These are phyloP conservation scores for Phytopythium sindhum DNA, from an alignment of 352 stramenopile species.

Conservation along the genomic window DNA sequence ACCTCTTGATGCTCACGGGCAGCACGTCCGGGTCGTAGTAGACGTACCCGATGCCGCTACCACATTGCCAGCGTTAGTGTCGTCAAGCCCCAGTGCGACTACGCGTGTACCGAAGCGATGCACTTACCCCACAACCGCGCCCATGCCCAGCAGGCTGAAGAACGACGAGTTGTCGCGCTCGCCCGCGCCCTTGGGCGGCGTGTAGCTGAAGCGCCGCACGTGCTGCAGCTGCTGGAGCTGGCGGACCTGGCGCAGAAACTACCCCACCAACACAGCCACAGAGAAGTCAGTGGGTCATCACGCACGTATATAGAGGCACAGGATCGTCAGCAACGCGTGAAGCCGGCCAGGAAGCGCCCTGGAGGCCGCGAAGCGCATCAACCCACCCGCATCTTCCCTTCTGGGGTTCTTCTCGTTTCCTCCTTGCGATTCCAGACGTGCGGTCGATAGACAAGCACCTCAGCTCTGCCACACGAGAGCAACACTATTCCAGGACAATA, in stretches of 20 bases:
- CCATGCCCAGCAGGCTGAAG: constrained; percentile 71
- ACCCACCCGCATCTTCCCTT: constrained; percentile 1
- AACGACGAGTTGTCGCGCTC: constrained; percentile 78
- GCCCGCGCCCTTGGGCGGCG: constrained; percentile 53
- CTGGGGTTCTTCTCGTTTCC: background rate
- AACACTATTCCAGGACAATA: background rate
- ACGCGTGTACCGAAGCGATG: background rate
- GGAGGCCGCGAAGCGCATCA: background rate
- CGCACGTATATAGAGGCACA: background rate
- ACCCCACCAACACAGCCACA: background rate
- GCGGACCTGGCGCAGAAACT: constrained; percentile 27
- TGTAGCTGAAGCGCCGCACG: constrained; percentile 61
- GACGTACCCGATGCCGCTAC: constrained; percentile 73
- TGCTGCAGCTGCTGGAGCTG: constrained; percentile 23
- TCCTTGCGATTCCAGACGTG: background rate
- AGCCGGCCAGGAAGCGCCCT: background rate
- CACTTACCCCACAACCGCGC: constrained; percentile 63
- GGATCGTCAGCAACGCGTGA: background rate
- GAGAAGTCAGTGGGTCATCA: background rate
- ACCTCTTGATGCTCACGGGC: constrained; percentile 67
- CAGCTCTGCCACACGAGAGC: background rate
- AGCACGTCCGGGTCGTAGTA: constrained; percentile 87
- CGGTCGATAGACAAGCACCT: constrained; percentile 1
- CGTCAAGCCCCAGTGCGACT: background rate
- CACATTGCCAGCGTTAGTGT: background rate